Evolutionary conservation across 257 asterid genomes (phyloP).

Genomic region (Petrea volubilis): DNA sequence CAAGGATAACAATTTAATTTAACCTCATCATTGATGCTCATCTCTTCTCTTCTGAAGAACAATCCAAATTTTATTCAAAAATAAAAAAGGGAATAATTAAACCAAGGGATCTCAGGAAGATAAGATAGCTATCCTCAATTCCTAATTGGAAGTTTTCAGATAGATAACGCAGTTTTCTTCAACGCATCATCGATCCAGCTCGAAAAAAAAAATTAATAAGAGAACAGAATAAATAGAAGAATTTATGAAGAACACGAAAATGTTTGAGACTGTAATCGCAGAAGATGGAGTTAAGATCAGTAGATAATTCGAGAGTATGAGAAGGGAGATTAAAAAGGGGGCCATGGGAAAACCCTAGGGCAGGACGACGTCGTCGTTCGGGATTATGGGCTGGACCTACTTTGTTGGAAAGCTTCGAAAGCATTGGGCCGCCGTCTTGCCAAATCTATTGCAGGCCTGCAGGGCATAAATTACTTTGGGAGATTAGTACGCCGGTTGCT

Average conservation of each 20-base stretch:
- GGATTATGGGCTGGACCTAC: neutral
- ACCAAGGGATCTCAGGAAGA: slow-evolving; percentile 43
- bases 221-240: neutral
- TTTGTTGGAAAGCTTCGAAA: too few species aligned
- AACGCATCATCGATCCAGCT: slow-evolving; percentile 45
- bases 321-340: slow-evolving; percentile 14
- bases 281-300: neutral
- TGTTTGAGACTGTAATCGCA: neutral
- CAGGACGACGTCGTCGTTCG: neutral
- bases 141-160: slow-evolving; percentile 50
- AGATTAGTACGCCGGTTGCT: too few species aligned
- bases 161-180: slow-evolving; percentile 70
- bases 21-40: slow-evolving; percentile 57
- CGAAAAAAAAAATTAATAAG: neutral
- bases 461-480: too few species aligned
- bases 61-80: neutral
- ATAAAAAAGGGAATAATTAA: neutral
- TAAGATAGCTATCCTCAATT: slow-evolving; percentile 41
- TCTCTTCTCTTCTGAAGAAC: neutral
- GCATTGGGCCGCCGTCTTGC: too few species aligned
- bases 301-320: neutral
- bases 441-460: too few species aligned
- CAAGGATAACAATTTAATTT: slow-evolving; percentile 64
- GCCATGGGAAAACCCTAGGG: slow-evolving; percentile 30
- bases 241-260: neutral